These are phyloP conservation scores for Cyberlindnera misumaiensis DNA, from an alignment of 805 yeast species.

Conservation along the genomic window DNA sequence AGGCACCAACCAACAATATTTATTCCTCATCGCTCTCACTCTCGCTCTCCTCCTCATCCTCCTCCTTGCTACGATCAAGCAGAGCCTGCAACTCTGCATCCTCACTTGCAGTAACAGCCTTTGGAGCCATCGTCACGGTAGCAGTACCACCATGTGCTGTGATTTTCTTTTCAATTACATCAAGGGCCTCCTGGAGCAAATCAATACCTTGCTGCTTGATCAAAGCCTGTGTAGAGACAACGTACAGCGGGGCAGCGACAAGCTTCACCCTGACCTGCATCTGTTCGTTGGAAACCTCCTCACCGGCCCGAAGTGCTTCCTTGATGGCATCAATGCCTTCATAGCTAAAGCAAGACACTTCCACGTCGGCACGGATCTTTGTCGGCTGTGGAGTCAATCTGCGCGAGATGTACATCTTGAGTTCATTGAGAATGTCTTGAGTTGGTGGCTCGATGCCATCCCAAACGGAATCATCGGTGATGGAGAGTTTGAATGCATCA, in stretches of 20 bases:
- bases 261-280: slow-evolving; percentile 88
- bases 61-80: slow-evolving; percentile 87
- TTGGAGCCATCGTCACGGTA: slow-evolving; percentile 95
- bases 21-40: slow-evolving; percentile 29
- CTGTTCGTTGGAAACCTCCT: slow-evolving; percentile 71
- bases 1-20: too few relatives aligned
- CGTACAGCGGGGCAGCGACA: slow-evolving; percentile 97
- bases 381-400: slow-evolving; percentile 97
- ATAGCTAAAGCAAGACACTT: slow-evolving; percentile 93
- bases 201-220: slow-evolving; percentile 88
- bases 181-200: slow-evolving; percentile 71
- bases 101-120: slow-evolving; percentile 97
- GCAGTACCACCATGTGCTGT: slow-evolving; percentile 75
- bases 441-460: slow-evolving; percentile 71
- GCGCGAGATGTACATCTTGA: slow-evolving; percentile 80
- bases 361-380: slow-evolving; percentile 97
- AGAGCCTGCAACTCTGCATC: slow-evolving; percentile 96
- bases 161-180: slow-evolving; percentile 63
- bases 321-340: slow-evolving; percentile 98
- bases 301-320: slow-evolving; percentile 81
- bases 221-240: slow-evolving; percentile 84
- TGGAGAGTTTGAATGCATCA: slow-evolving; percentile 94
- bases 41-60: slow-evolving; percentile 66
- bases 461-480: slow-evolving; percentile 82
- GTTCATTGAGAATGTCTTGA: slow-evolving; percentile 70